These are phyloP conservation scores for Agrocybe pediades DNA, from an alignment of 768 basidiomycete species.

Conservation along the genomic window DNA sequence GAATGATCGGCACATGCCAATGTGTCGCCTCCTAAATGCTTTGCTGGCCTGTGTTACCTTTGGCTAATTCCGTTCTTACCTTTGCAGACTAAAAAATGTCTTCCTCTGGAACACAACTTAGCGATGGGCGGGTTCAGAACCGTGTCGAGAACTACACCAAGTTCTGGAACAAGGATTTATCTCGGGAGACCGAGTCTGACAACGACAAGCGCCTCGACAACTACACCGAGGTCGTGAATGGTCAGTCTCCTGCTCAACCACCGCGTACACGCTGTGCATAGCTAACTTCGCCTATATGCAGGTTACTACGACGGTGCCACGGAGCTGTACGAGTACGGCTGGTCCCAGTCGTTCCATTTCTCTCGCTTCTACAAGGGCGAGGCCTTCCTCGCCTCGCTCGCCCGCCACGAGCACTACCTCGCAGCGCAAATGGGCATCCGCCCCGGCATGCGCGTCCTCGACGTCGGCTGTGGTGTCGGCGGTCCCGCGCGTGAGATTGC, in stretches of 20 bases:
- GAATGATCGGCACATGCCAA: neutral
- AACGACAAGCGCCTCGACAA: slow-evolving; percentile 73
- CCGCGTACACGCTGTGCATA: neutral
- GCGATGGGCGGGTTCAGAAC: slow-evolving; percentile 61
- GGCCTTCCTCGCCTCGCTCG: slow-evolving; percentile 69
- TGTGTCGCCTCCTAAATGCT: slow-evolving; percentile 1
- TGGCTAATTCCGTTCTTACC: neutral
- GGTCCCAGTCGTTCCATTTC: slow-evolving; percentile 93
- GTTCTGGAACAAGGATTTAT: slow-evolving; percentile 88
- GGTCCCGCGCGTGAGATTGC: slow-evolving; percentile 97
- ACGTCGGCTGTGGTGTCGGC: slow-evolving; percentile 98
- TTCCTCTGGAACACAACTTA: slow-evolving; percentile 20
- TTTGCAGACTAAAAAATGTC: slow-evolving; percentile 20
- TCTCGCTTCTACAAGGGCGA: slow-evolving; percentile 96
- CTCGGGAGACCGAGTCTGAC: slow-evolving; percentile 64
- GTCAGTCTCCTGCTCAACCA: slow-evolving; percentile 45
- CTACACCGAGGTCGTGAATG: slow-evolving; percentile 95
- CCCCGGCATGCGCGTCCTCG: slow-evolving; percentile 94
- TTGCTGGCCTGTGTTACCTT: neutral
- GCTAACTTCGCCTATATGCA: slow-evolving; percentile 24
- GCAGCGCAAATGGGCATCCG: slow-evolving; percentile 81
- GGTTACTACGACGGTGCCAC: slow-evolving; percentile 98
- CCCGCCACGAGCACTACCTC: slow-evolving; percentile 98
- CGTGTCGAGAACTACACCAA: slow-evolving; percentile 86
- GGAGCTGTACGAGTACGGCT: slow-evolving; percentile 92